Base-by-base conservation (phyloP, 441 rosid species). In the Erodium trifolium region DNA sequence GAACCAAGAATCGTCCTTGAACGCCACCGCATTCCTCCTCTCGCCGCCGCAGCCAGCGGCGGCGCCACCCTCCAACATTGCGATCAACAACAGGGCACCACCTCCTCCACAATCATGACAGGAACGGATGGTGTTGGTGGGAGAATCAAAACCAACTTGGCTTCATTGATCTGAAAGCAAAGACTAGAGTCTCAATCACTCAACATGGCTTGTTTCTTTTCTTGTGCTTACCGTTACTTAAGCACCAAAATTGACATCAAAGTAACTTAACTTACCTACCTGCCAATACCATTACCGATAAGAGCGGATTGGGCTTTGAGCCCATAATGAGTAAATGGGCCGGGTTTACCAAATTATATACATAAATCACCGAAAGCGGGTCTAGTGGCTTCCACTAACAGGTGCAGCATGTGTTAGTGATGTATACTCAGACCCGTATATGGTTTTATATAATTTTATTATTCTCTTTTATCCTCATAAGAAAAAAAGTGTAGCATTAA, bases 31-130 rank as follows among this genome's bases (percentile, higher is more conserved):
- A 2, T 34, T 34, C 5, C 37, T 34, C 5, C 37, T 34, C 37
- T 34, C 37, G 5, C 37, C 37, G 37, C 37, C 37, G 37, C 37
- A 34, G 37, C 37, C 37, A 34, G 37, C 0, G 47, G 11, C 12
- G 9, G 47, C 5, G 47, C 47, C 84, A 47, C 82, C 79, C 81
- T 89, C 97, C 94, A 90, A 85, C 71, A 81, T 78, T 76, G 72
- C 51, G 80, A 72, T 34, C 60, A 59, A 70, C 64, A 68, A 73
- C 60, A 53, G 3, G 12, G 47, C 47, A 41, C 47, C 47, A 41
- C 47, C 37, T 34, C 37, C 37, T 31, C 35, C 35, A 31, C 1
- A 31, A 31, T 31, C 35, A 31, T 31, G 35, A 31, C 35, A 31
- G 2, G 35, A 31, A 34, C 5, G 5, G 37, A 1, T 41, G 9